Evolutionary conservation across 1,284 basidiomycete genomes (phyloP).

Genomic region (Apiotrichum mycotoxinovorans): DNA sequence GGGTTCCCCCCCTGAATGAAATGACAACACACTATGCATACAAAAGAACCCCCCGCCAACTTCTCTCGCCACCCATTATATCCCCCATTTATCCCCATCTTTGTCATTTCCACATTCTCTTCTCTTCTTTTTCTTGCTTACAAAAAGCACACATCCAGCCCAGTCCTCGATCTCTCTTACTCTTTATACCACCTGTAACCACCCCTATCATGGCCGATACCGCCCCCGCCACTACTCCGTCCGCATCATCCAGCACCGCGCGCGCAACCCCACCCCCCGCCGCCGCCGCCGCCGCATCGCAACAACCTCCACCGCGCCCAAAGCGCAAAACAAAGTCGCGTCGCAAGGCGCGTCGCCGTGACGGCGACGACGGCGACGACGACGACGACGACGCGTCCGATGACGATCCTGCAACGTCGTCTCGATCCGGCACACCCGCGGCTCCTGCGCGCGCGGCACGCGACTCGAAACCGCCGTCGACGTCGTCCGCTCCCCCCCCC

Average conservation of each 20-base stretch:
- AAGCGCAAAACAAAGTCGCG: constrained; percentile 10
- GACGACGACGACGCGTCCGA: not conserved
- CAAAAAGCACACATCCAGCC: not conserved
- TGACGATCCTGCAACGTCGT: too few relatives aligned
- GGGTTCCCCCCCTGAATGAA: too few relatives aligned
- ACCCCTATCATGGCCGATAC: constrained; percentile 10
- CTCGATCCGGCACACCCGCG: too few relatives aligned
- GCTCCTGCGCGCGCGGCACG: not conserved
- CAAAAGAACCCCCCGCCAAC: too few relatives aligned
- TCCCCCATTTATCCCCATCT: too few relatives aligned
- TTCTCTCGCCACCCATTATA: not conserved
- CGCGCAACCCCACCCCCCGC: not conserved
- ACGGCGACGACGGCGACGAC: constrained; percentile 6
- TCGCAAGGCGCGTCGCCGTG: constrained; percentile 18
- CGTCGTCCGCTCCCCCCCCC: not conserved
- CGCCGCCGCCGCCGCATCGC: not conserved
- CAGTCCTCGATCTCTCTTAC: not conserved
- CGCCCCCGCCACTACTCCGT: not conserved
- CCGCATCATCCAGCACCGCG: constrained; percentile 10
- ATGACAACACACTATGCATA: not conserved
- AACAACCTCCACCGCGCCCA: not conserved
- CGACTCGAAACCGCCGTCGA: not conserved
- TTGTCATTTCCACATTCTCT: too few relatives aligned
- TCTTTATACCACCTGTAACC: too few relatives aligned
- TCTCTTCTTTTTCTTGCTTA: not conserved